Conservation (phyloP, 2,329 filamentous ascomycete species). For the Incumbomyces delicatus region DNA sequence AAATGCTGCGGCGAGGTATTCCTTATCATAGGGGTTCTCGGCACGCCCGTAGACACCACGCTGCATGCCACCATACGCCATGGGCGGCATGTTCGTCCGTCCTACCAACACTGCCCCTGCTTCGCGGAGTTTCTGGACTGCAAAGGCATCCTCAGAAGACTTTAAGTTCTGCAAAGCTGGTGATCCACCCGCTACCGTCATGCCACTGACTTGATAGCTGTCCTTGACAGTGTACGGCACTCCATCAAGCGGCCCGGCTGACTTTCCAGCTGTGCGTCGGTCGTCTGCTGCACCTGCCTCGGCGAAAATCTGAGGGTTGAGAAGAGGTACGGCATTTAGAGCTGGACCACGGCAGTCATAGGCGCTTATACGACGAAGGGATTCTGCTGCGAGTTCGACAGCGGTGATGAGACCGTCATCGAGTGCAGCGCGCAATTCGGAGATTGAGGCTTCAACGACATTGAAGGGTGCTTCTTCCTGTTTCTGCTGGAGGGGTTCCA, state of each 20-base stretch:
- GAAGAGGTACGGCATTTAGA: slow-evolving; percentile 41
- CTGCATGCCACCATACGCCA: slow-evolving; percentile 51
- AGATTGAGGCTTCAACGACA: slow-evolving; percentile 41
- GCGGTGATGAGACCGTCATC: slow-evolving; percentile 31
- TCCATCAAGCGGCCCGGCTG: slow-evolving; percentile 39
- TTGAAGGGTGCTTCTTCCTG: background rate
- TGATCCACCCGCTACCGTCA: slow-evolving; percentile 46
- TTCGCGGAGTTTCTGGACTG: slow-evolving; percentile 37
- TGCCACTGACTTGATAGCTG: slow-evolving; percentile 44
- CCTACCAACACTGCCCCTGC: slow-evolving; percentile 46
- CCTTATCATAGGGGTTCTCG: slow-evolving; percentile 46
- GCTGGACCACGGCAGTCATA: slow-evolving; percentile 35
- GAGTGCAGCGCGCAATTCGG: slow-evolving; percentile 36
- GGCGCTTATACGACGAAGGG: slow-evolving; percentile 38
- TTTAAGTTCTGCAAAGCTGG: slow-evolving; percentile 44
- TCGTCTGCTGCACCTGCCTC: slow-evolving; percentile 41
- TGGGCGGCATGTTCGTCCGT: slow-evolving; percentile 51
- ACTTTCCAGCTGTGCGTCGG: slow-evolving; percentile 29
- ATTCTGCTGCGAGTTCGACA: slow-evolving; percentile 37
- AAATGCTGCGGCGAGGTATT: slow-evolving; percentile 46
- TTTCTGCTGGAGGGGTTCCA: no score
- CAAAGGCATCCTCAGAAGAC: slow-evolving; percentile 44
- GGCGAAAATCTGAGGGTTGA: slow-evolving; percentile 38
- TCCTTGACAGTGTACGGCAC: slow-evolving; percentile 52
- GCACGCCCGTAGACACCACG: slow-evolving; percentile 47